These are phyloP conservation scores for Globisporangium lucens DNA, from an alignment of 352 stramenopile species.

Conservation along the genomic window DNA sequence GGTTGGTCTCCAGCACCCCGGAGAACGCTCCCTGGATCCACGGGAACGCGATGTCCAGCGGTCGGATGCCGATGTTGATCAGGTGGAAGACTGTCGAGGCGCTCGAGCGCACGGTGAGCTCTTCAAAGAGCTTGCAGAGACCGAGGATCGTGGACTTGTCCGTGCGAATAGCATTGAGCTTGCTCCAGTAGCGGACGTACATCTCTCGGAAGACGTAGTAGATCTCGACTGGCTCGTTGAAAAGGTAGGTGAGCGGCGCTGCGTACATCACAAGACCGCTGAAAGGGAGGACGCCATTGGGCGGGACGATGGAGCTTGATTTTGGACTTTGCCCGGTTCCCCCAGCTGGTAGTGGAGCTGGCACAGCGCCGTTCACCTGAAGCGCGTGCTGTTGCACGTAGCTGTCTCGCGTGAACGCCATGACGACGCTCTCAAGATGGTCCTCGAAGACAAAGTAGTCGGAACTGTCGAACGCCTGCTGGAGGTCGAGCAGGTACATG, in stretches of 20 bases:
- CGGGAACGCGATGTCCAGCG: slow-evolving; percentile 70
- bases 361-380: slow-evolving; percentile 51
- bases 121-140: slow-evolving; percentile 77
- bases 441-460: slow-evolving; percentile 87
- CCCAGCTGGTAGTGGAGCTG: not conserved
- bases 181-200: slow-evolving; percentile 79
- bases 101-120: slow-evolving; percentile 49
- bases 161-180: slow-evolving; percentile 59
- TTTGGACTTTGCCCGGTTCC: not conserved
- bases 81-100: slow-evolving; percentile 58
- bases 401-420: slow-evolving; percentile 68
- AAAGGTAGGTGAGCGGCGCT: slow-evolving; percentile 69
- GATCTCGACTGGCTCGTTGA: slow-evolving; percentile 53
- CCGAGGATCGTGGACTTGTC: slow-evolving; percentile 55
- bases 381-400: slow-evolving; percentile 40
- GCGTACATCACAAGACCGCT: slow-evolving; percentile 72
- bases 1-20: slow-evolving; percentile 64
- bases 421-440: slow-evolving; percentile 60
- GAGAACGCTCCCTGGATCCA: slow-evolving; percentile 83
- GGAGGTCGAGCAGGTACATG: slow-evolving; percentile 81
- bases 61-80: slow-evolving; percentile 49
- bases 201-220: slow-evolving; percentile 80
- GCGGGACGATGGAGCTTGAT: slow-evolving; percentile 30
- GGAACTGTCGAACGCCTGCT: slow-evolving; percentile 68
- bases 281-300: slow-evolving; percentile 70